Conservation (phyloP, 352 stramenopile species). For the Pythium vanterpoolii region DNA sequence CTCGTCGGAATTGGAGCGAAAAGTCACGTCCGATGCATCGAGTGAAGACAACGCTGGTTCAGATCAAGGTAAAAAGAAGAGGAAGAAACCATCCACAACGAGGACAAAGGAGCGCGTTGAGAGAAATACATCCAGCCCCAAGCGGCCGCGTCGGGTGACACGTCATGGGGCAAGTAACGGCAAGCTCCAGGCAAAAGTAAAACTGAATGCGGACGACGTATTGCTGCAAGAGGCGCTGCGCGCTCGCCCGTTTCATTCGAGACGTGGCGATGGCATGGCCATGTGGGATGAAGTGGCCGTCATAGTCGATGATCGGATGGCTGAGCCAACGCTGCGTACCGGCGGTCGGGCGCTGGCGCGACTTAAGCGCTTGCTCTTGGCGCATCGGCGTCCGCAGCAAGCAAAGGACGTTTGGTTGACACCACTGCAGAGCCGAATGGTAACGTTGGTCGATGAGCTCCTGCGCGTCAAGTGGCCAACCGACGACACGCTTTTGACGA, state of each 20-base stretch:
- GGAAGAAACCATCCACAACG: not conserved
- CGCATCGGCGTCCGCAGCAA: not conserved
- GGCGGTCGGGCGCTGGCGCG: not conserved
- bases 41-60: not conserved
- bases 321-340: not conserved
- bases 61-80: slow-evolving; percentile 2
- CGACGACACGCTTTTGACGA: not conserved
- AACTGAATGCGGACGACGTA: not conserved
- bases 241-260: slow-evolving; percentile 1
- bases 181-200: not conserved
- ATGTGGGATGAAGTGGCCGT: slow-evolving; percentile 3
- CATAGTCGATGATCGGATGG: not conserved
- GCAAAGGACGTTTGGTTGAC: not conserved
- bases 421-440: not conserved
- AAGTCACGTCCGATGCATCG: not conserved
- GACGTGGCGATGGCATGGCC: not conserved
- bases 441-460: slow-evolving; percentile 5
- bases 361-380: not conserved
- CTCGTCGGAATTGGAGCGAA: not conserved
- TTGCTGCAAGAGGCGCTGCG: slow-evolving; percentile 6
- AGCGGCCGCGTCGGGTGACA: not conserved
- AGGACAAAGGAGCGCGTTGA: not conserved
- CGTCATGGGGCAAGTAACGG: not conserved
- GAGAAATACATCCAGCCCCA: not conserved
- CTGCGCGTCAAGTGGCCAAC: not conserved